These are phyloP conservation scores for Calophaca sinica DNA, from an alignment of 306 rosid genomes.

Conservation along the genomic window DNA sequence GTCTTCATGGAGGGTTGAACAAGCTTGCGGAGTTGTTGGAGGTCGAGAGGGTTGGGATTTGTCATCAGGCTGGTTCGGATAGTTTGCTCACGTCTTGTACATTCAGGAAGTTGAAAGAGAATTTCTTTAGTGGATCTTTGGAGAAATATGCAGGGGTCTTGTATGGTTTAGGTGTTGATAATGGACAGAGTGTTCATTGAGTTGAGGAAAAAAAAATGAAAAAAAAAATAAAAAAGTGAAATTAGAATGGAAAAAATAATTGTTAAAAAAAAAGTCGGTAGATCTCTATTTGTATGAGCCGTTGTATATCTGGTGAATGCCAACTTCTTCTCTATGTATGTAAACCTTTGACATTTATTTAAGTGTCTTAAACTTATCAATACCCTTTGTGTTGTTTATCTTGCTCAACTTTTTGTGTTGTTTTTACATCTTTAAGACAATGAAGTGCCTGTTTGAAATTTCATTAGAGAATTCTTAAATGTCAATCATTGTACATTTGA, in stretches of 20 bases:
- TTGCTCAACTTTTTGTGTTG: not conserved
- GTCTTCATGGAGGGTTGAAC: slow-evolving; percentile 61
- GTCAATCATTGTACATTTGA: not conserved
- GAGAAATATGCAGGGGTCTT: slow-evolving; percentile 67
- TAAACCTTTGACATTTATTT: slow-evolving; percentile 43
- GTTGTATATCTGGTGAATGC: slow-evolving; percentile 47
- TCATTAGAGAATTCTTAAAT: not conserved
- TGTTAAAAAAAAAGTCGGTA: slow-evolving; percentile 35
- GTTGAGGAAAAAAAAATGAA: not conserved
- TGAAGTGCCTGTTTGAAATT: slow-evolving; percentile 2
- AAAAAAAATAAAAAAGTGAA: slow-evolving; percentile 4
- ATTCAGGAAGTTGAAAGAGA: slow-evolving; percentile 60
- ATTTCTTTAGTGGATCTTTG: slow-evolving; percentile 63
- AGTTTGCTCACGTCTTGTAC: slow-evolving; percentile 62
- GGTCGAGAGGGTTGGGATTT: slow-evolving; percentile 60
- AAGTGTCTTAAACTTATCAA: slow-evolving; percentile 41
- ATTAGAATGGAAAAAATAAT: slow-evolving; percentile 11
- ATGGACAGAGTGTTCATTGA: slow-evolving; percentile 52
- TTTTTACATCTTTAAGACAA: slow-evolving; percentile 2
- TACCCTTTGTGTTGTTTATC: slow-evolving; percentile 25
- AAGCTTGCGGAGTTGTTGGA: slow-evolving; percentile 68
- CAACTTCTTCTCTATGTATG: slow-evolving; percentile 31
- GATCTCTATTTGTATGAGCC: slow-evolving; percentile 40
- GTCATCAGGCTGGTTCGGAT: slow-evolving; percentile 64
- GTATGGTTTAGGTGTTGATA: slow-evolving; percentile 66